Percentiles rank a stretch among this genome's conserved stretches.
Evolutionary conservation across 352 stramenopile species (phyloP).

Genomic region (Globisporangium recalcitrans): DNA sequence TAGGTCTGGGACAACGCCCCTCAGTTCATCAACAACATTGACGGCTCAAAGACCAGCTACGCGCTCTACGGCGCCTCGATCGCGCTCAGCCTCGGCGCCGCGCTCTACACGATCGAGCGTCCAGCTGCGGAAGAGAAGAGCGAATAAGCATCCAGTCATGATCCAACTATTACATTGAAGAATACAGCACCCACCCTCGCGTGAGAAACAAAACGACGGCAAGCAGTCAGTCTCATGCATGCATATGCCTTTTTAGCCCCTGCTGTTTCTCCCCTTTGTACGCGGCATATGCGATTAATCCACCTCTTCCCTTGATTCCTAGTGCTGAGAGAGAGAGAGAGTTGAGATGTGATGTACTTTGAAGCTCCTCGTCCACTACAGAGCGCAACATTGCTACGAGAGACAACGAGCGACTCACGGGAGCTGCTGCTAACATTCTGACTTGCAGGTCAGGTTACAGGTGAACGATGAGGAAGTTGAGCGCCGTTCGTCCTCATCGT

Average conservation of each 20-base stretch:
- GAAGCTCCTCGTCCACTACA: neutral
- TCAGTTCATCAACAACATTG: conserved; percentile 74
- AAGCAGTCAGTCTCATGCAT: neutral
- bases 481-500: neutral
- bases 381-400: neutral
- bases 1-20: conserved; percentile 89
- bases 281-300: neutral
- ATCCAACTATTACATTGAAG: neutral
- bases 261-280: neutral
- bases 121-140: conserved; percentile 12
- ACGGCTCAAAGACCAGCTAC: conserved; percentile 43
- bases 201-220: conserved; percentile 16
- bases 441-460: neutral
- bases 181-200: conserved; percentile 6
- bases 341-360: neutral
- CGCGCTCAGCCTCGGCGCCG: conserved; percentile 39
- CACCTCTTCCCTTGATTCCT: neutral
- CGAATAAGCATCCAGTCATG: conserved; percentile 7
- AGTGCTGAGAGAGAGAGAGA: neutral
- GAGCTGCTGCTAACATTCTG: neutral
- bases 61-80: conserved; percentile 45
- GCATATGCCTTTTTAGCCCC: neutral
- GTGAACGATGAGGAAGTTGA: neutral
- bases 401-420: neutral
- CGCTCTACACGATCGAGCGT: conserved; percentile 50